These are phyloP conservation scores for Omphalotus guepiniiformis DNA, from an alignment of 768 basidiomycete species.

Conservation along the genomic window DNA sequence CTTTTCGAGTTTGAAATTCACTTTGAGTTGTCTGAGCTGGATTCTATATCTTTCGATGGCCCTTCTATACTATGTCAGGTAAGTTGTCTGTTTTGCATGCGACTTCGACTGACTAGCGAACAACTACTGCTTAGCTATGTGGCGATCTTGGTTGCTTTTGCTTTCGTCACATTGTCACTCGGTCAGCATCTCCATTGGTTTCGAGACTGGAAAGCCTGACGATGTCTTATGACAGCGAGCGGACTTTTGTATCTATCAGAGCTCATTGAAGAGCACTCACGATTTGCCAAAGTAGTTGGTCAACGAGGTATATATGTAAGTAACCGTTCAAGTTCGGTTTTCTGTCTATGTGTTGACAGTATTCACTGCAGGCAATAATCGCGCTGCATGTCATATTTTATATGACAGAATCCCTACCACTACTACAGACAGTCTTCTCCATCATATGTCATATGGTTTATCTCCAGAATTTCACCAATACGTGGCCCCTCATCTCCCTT, in stretches of 20 bases:
- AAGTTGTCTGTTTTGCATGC: conserved; percentile 11
- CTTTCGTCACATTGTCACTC: conserved; percentile 88
- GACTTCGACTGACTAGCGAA: background rate
- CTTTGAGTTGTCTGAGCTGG: no score
- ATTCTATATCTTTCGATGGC: conserved; percentile 32
- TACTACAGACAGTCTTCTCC: conserved; percentile 72
- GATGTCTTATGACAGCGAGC: conserved; percentile 54
- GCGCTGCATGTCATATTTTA: conserved; percentile 72
- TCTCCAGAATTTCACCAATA: conserved; percentile 83
- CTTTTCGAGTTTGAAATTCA: no score
- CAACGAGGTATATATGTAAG: conserved; percentile 86
- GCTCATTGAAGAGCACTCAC: conserved; percentile 91
- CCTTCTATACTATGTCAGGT: conserved; percentile 63
- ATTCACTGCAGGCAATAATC: conserved; percentile 63
- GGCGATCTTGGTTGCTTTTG: conserved; percentile 71
- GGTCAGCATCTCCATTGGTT: conserved; percentile 44
- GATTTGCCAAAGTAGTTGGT: conserved; percentile 75
- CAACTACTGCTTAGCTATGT: conserved; percentile 49
- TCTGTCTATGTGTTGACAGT: conserved; percentile 3
- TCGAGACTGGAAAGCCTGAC: background rate
- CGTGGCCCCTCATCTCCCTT: conserved; percentile 93
- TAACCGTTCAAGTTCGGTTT: no score
- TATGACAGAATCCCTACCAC: conserved; percentile 77
- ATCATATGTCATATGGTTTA: conserved; percentile 84
- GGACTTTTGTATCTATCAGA: conserved; percentile 93